These are phyloP conservation scores for Candida sp. DNA, from an alignment of 1,139 yeast genomes.

Conservation along the genomic window DNA sequence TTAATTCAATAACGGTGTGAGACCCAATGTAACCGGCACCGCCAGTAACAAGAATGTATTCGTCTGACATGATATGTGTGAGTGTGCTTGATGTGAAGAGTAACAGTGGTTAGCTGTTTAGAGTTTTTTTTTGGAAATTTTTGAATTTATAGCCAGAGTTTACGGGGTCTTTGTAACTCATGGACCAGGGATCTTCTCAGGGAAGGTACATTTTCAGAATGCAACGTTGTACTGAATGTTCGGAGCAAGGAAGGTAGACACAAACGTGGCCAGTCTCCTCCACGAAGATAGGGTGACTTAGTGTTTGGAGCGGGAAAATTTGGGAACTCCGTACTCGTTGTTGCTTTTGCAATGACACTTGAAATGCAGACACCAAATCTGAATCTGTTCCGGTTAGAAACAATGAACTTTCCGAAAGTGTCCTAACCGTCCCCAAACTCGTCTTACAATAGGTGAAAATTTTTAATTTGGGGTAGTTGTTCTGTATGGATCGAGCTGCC, in stretches of 20 bases:
- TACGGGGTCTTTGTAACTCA: not conserved
- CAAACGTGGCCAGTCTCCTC: not conserved
- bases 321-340: not conserved
- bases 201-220: not conserved
- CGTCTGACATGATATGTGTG: constrained; percentile 15
- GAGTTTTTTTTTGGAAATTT: not conserved
- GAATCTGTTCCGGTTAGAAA: too few species aligned
- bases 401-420: too few species aligned
- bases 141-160: not conserved
- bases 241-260: not conserved
- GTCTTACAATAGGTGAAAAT: too few species aligned
- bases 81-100: not conserved
- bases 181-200: not conserved
- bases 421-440: too few species aligned
- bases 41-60: constrained; percentile 74
- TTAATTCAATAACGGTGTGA: constrained; percentile 72
- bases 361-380: not conserved
- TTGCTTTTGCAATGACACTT: not conserved
- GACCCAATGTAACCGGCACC: constrained; percentile 93
- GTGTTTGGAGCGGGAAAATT: not conserved
- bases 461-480: too few species aligned
- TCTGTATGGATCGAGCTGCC: too few species aligned
- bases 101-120: not conserved
- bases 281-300: not conserved
- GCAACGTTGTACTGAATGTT: not conserved